These are phyloP conservation scores for Acacia acuminata DNA, from an alignment of 306 rosid genomes.

Conservation along the genomic window DNA sequence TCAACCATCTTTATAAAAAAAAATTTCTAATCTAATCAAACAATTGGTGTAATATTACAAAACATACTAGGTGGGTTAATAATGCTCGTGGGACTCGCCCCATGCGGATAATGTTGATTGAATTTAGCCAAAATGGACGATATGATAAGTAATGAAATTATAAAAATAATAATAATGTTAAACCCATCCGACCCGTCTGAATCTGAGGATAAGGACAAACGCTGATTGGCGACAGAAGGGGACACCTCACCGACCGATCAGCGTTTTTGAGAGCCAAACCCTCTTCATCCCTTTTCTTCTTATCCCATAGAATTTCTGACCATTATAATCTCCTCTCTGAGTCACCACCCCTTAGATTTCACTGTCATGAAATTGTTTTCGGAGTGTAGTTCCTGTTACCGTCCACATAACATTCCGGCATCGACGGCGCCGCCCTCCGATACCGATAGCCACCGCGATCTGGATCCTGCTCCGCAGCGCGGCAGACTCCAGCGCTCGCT, in stretches of 20 bases:
- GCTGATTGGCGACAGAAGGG: neutral
- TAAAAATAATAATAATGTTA: neutral
- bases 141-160: neutral
- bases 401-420: neutral
- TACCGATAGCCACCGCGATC: neutral
- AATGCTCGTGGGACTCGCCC: no score
- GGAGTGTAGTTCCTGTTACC: neutral
- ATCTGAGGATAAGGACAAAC: slow-evolving; percentile 3
- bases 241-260: neutral
- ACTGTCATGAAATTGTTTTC: slow-evolving; percentile 19
- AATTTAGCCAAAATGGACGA: neutral
- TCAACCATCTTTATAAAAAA: no score
- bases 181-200: neutral
- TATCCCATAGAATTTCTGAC: neutral
- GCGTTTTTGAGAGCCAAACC: neutral
- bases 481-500: neutral
- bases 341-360: neutral
- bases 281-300: neutral
- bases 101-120: neutral
- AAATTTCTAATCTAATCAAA: no score
- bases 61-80: neutral
- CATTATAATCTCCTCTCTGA: neutral
- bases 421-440: neutral
- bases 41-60: no score
- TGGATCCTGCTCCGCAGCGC: neutral